Evolutionary conservation across 78 protist genomes (phyloP), one percentile per base, ranked within the genome.

Genomic region (Thecamonas trahens): DNA sequence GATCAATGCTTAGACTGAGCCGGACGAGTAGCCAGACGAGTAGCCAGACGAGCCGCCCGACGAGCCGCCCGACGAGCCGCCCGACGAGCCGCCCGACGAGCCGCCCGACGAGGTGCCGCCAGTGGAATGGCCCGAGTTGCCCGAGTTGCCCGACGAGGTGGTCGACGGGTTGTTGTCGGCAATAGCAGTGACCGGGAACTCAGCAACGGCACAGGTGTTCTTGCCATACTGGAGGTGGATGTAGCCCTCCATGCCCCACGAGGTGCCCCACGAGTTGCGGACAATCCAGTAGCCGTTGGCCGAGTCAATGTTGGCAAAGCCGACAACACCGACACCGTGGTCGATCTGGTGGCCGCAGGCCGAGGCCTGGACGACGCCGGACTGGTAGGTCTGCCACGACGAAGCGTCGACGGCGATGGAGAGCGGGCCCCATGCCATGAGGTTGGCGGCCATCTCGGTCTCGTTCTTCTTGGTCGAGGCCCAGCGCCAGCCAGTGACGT

Each of bases 281-380:
- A 76, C 82, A 35, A 65, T 55, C 82, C 82, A 76, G 53, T 79
- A 79, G 32, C 52, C 54, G 32, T 3, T 9, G 40, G 11, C 29
- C 9, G 35, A 3, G 24, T 9, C 15, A 20, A 1, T 31, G 34
- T 3, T 3, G n/a, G n/a, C n/a, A 35, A 2, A 29, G 1, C 24
- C n/a, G 47, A 34, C 54, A 11, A 61, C 6, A 6, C 6, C 39
- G 17, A 39, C 54, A 14, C 28, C 22, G 50, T 64, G 55, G 42
- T 64, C 22, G 40, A 15, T n/a, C 24, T 20, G 31, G 70, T 4
- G 7, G 26, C 18, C 37, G 54, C 1, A 3, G 67, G 20, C 55
- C 22, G 22, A 20, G 55, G 22, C 20, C 20, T 24, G 22, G 20
- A 50, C 22, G 22, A 50, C 55, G 55, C 55, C 55, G 22, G 34